Evolutionary conservation across 2,329 filamentous ascomycete species (phyloP).

Genomic region (Ustulina deusta): DNA sequence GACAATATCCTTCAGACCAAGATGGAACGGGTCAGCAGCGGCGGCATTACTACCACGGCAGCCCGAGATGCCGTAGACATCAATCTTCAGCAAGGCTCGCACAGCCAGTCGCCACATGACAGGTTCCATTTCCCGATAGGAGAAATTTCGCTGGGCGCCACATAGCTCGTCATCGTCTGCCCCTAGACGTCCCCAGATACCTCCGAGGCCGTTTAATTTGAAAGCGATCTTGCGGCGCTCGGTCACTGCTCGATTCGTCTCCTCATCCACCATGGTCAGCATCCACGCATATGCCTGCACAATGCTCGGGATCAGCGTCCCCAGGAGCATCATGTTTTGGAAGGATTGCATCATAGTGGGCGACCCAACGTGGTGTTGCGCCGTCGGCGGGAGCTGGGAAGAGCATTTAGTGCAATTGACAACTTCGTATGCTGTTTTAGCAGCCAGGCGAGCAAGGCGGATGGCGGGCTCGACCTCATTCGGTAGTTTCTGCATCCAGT

Average conservation of each 20-base stretch:
- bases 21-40: conserved; percentile 51
- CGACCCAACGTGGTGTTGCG: conserved; percentile 30
- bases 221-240: conserved; percentile 60
- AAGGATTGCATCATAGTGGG: conserved; percentile 62
- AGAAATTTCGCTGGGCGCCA: conserved; percentile 49
- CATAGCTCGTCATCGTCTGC: conserved; percentile 41
- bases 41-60: conserved; percentile 31
- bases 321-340: conserved; percentile 70
- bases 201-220: conserved; percentile 61
- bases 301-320: conserved; percentile 67
- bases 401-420: conserved; percentile 65
- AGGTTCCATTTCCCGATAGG: conserved; percentile 62
- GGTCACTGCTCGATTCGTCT: conserved; percentile 59
- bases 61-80: conserved; percentile 66
- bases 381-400: conserved; percentile 51
- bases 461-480: conserved; percentile 60
- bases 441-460: conserved; percentile 60
- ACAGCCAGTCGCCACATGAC: conserved; percentile 66
- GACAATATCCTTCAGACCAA: conserved; percentile 68
- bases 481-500: conserved; percentile 62
- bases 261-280: conserved; percentile 66
- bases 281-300: conserved; percentile 69
- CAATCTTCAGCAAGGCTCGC: conserved; percentile 65
- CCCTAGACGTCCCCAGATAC: conserved; percentile 56
- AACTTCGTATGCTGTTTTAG: conserved; percentile 62